Base-by-base conservation (phyloP, 768 basidiomycete genomes). In the Suillus subluteus region DNA sequence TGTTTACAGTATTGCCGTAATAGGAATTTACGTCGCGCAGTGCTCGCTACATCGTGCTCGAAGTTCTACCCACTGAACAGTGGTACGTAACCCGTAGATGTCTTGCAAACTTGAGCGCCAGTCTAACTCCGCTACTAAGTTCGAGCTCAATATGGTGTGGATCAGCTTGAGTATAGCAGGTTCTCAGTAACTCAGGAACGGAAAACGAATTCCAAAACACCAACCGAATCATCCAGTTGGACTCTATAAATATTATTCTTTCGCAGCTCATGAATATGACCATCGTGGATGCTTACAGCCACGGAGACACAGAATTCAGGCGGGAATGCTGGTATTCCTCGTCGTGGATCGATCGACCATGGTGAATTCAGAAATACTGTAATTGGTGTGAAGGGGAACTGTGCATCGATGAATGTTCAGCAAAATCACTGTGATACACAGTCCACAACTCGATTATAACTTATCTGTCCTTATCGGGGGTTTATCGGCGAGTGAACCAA, bases 281-380 rank as follows among this genome's bases (percentile, higher is more conserved):
- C 23, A 58, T 58, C 15, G 15, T 58, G 58, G n/a, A 32, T 16
- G 18, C 37, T 59, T 40, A 40, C 58, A 40, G 58, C 40, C 40
- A 59, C 40, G 26, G 37, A 41, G 9, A 40, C 58, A 23, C 21
- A 16, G 16, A 4, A 40, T 58, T 23, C 58, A 15, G n/a, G n/a
- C 4, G 23, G 23, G 26, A 4, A 41, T 59, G 38, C 41, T 13
- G 40, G 16, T 23, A 8, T 30, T 59, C 58, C 40, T 59, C 40
- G 40, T 59, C 16, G 58, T 59, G 26, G 58, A 59, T 41, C 58
- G 40, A 59, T 41, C 11, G 38, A 59, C 15, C 26, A 23, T 59
- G 58, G 16, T 32, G 41, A n/a, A 40, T 58, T 37, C 13, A 58
- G n/a, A 8, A 56, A 58, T 23, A 13, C 35, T 58, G 35, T 35